Evolutionary conservation across 768 basidiomycete genomes (phyloP), one percentile per base, ranked within the genome.

Genomic region (Hericium rajendrae): DNA sequence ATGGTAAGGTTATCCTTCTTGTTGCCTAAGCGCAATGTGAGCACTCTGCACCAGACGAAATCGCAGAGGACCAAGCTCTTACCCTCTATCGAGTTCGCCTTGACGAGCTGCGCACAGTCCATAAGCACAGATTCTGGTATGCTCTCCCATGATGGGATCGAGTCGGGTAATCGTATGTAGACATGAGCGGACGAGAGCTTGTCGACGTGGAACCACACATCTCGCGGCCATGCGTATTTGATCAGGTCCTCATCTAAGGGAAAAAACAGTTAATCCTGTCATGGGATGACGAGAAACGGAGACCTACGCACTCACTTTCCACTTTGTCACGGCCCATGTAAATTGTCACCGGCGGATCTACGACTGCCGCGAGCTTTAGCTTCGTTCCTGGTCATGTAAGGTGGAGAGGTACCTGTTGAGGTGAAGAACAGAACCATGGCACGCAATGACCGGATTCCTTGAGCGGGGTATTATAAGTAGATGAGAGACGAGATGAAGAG

Each of bases 271-370:
- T 13, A 4, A 38, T 20, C 6, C 3, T 26, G 18, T 8, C 6
- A 3, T 16, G 51, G 24, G n/a, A 16, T 22, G 16, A 38, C 10
- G 32, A 4, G 38, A 38, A 38, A n/a, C 8, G n/a, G 38, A 26
- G 49, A 51, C 16, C 24, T 18, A 39, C 2, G 20, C 16, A 75
- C 86, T 66, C 65, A 93, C 91, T 93, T 75, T 97, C 91, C 59
- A 93, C 86, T 74, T 99, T 98, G 79, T 99, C 95, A 68, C 83
- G 84, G 28, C 95, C 94, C 94, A 97, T 97, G 71, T 95, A 97
- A 57, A 97, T 74, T 26, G 73, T 81, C 8, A 77, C 83, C 1
- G 88, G 74, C 2, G 91, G 90, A 48, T 80, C 69, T 15, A 76
- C 71, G 49, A 73, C 88, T 91, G 60, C 12, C 10, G 28, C 12